Conservation (phyloP, 2,329 filamentous ascomycete genomes). For the Talaromyces sp. region DNA sequence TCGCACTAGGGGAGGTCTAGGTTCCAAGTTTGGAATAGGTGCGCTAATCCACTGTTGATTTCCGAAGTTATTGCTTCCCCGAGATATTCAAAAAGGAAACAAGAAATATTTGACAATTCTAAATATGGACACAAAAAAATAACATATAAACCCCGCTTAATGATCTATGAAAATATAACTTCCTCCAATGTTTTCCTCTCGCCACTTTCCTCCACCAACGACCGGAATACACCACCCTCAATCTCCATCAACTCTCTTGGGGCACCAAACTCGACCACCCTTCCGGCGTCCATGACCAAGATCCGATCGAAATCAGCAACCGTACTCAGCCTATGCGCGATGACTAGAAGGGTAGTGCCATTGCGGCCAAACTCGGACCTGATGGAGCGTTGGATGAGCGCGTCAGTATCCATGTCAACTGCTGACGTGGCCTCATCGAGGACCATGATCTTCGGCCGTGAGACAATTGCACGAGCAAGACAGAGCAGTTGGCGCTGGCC, state of each 20-base stretch:
- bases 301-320: slow-evolving; percentile 70
- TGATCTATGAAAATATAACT: slow-evolving; percentile 5
- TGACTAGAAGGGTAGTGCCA: slow-evolving; percentile 60
- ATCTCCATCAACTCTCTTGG: slow-evolving; percentile 9
- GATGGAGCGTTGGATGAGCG: slow-evolving; percentile 65
- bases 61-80: too few species aligned
- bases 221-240: slow-evolving; percentile 9
- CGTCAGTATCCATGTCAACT: slow-evolving; percentile 68
- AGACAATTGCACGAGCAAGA: slow-evolving; percentile 65
- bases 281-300: slow-evolving; percentile 48
- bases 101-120: background rate
- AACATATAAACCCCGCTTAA: background rate
- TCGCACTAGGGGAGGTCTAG: too few species aligned
- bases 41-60: too few species aligned
- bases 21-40: too few species aligned
- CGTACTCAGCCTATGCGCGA: slow-evolving; percentile 66
- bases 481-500: slow-evolving; percentile 72
- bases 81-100: background rate
- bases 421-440: slow-evolving; percentile 71
- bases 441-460: slow-evolving; percentile 66
- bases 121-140: background rate
- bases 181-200: slow-evolving; percentile 9
- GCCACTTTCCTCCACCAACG: slow-evolving; percentile 9
- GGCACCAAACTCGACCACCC: slow-evolving; percentile 7
- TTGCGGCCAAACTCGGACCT: slow-evolving; percentile 55